Base-by-base conservation (phyloP, 495 filamentous ascomycete species). In the Daldinia vernicosa region DNA sequence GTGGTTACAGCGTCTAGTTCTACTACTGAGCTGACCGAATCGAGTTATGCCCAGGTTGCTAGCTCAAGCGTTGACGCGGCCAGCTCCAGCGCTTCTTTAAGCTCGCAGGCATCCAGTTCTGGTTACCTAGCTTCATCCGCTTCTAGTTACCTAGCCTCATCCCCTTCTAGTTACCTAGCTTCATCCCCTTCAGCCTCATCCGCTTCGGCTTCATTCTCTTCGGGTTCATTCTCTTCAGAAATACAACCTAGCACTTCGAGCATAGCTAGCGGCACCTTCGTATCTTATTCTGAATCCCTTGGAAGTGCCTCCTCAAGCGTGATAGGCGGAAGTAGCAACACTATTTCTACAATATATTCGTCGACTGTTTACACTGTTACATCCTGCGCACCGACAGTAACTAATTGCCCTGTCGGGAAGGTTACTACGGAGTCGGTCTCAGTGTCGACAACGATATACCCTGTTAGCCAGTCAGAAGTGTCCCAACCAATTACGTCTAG, bases 301-400 rank as follows among this genome's bases (percentile, higher is more conserved):
- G 62, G 57, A 5, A 67, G 55, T 19, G 17, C 37, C 53, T 17
- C 12, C 9, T 60, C 56, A 5, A 65, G 66, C 59, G 33, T 24
- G 28, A 64, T 60, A 4, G 28, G 37, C 33, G n/a, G 11, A 22
- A 27, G 8, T 14, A 19, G 33, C 1, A 55, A 27, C 22, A 86
- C 84, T 63, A 85, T 84, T 33, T 89, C 86, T 14, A 90, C 88
- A 37, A 77, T 89, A 33, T 89, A 83, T 76, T 77, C 81, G 15
- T 90, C 89, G 12, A 84, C 80, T 57, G 80, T 83, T 73, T 78
- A 85, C 58, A 89, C 89, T 4, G 78, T 89, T 74, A 87, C 85
- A 4, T 84, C 83, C 64, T 90, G 87, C 74, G 79, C 83, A 5
- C 74, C 88, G 1, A 84, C 78, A 11, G 84, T 90, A 11, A 87